Conservation (phyloP, 257 asterid species). For the Dorcoceras hygrometricum region DNA sequence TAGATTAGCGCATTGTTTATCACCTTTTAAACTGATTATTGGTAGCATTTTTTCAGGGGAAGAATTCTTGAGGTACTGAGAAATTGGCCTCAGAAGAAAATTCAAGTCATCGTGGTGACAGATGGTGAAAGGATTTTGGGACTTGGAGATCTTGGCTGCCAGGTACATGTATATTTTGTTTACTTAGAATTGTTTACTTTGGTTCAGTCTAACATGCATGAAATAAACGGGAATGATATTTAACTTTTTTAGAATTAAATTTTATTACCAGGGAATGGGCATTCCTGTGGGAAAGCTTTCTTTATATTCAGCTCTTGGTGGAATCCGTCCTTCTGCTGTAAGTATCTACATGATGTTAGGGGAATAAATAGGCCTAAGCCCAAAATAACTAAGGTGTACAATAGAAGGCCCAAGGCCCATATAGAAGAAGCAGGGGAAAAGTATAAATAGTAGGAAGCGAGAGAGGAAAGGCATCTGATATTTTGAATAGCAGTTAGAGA, state of each 20-base stretch:
- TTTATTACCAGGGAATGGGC: slow-evolving; percentile 85
- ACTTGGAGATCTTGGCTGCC: slow-evolving; percentile 99
- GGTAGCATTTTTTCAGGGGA: slow-evolving; percentile 57
- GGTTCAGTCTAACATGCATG: background rate
- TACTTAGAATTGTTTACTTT: background rate
- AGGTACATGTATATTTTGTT: slow-evolving; percentile 41
- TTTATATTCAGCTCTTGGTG: slow-evolving; percentile 93
- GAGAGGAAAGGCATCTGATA: no score
- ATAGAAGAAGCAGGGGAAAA: no score
- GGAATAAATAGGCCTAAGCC: no score
- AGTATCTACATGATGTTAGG: slow-evolving; percentile 31
- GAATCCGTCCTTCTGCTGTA: slow-evolving; percentile 96
- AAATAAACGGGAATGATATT: slow-evolving; percentile 4
- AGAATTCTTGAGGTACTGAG: slow-evolving; percentile 86
- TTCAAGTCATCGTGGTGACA: slow-evolving; percentile 95
- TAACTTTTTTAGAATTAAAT: slow-evolving; percentile 20
- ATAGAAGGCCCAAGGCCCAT: no score
- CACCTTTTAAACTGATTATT: slow-evolving; percentile 23
- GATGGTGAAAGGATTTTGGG: slow-evolving; percentile 98
- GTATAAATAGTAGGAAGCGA: no score
- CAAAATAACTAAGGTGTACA: no score
- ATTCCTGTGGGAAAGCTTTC: slow-evolving; percentile 99
- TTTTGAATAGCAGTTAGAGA: no score
- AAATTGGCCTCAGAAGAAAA: slow-evolving; percentile 96
- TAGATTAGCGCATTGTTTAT: slow-evolving; percentile 8